Evolutionary conservation across 1,139 yeast species (phyloP).

Genomic region (Suhomyces chickasaworum): DNA sequence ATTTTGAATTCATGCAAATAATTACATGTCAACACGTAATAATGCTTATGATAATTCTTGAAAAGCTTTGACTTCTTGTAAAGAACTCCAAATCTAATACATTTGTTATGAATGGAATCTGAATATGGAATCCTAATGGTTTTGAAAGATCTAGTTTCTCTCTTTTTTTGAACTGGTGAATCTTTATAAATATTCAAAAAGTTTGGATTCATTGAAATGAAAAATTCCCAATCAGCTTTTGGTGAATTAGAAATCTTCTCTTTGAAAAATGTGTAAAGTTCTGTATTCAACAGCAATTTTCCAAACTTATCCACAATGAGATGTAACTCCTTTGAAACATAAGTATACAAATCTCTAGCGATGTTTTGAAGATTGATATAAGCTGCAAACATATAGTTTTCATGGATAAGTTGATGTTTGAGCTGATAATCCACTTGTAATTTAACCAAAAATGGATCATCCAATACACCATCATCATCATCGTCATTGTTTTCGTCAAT

Average conservation of each 20-base stretch:
- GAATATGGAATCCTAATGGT: constrained; percentile 38
- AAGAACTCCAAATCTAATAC: constrained; percentile 45
- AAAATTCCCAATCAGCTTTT: constrained; percentile 42
- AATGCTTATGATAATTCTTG: constrained; percentile 42
- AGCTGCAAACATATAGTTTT: constrained; percentile 48
- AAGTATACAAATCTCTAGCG: constrained; percentile 43
- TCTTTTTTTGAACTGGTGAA: constrained; percentile 29
- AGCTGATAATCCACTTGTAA: constrained; percentile 45
- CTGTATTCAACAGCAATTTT: constrained; percentile 28
- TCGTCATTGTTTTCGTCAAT: constrained; percentile 19
- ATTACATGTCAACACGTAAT: constrained; percentile 47
- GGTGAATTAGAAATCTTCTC: constrained; percentile 27
- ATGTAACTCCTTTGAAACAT: constrained; percentile 42
- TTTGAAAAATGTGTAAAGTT: constrained; percentile 26
- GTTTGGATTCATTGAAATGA: constrained; percentile 37
- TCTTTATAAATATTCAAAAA: constrained; percentile 38
- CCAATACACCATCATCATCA: constrained; percentile 30
- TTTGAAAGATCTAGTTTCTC: constrained; percentile 34
- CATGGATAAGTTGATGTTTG: constrained; percentile 45
- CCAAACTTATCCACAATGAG: constrained; percentile 39
- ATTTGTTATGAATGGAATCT: constrained; percentile 45
- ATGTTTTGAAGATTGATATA: constrained; percentile 48
- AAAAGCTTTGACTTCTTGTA: constrained; percentile 47
- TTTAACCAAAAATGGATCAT: constrained; percentile 48
- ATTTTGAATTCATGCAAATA: constrained; percentile 48